Evolutionary conservation across 1,139 yeast genomes (phyloP).

Genomic region (Pichia sp.): DNA sequence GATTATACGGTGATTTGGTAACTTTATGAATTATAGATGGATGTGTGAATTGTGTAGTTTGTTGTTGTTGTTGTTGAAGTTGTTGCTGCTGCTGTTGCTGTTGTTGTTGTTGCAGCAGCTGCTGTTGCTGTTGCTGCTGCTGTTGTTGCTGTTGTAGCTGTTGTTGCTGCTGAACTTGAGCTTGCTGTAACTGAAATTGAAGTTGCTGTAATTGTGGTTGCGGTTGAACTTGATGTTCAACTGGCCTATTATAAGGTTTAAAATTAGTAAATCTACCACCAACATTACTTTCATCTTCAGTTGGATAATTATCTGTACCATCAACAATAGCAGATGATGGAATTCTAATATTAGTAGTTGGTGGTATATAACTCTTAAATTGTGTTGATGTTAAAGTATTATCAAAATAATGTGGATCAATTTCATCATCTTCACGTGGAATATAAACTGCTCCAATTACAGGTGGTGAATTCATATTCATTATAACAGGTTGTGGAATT

Average conservation of each 20-base stretch:
- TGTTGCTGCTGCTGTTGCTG: slow-evolving; percentile 3
- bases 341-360: slow-evolving; percentile 22
- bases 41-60: neutral
- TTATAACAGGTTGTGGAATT: slow-evolving; percentile 76
- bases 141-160: neutral
- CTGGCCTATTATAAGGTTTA: slow-evolving; percentile 1
- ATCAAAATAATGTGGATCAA: slow-evolving; percentile 71
- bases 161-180: neutral
- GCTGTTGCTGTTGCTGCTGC: neutral
- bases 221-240: neutral
- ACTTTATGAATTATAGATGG: slow-evolving; percentile 7
- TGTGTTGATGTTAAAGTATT: slow-evolving; percentile 20
- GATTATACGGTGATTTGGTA: slow-evolving; percentile 25
- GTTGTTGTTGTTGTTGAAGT: slow-evolving; percentile 4
- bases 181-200: neutral
- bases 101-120: slow-evolving; percentile 2
- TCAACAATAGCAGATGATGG: slow-evolving; percentile 27
- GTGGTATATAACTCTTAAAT: slow-evolving; percentile 26
- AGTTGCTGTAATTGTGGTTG: neutral
- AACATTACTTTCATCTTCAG: slow-evolving; percentile 8
- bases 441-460: slow-evolving; percentile 82
- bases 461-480: slow-evolving; percentile 85
- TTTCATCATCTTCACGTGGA: slow-evolving; percentile 66
- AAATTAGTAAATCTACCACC: neutral
- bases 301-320: slow-evolving; percentile 11